Conservation (phyloP, 768 basidiomycete species). For the Suillus subalutaceus region DNA sequence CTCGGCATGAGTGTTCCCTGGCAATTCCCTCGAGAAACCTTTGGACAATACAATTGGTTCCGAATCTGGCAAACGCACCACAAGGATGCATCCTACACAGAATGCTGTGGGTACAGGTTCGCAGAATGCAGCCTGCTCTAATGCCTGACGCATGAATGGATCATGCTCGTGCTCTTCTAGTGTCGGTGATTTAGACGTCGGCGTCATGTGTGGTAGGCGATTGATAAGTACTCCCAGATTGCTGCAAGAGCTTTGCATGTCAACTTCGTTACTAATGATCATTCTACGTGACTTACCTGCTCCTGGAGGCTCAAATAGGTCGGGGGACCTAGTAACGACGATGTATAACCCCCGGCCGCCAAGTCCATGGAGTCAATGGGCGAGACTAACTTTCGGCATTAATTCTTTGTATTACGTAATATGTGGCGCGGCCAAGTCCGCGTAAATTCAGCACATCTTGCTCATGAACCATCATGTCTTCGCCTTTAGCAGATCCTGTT, state of each 20-base stretch:
- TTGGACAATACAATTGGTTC: conserved; percentile 64
- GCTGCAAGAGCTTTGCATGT: background rate
- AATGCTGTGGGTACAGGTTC: conserved; percentile 75
- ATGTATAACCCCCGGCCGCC: background rate
- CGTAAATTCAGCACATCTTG: conserved; percentile 17
- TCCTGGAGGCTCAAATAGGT: conserved; percentile 30
- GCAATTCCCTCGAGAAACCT: conserved; percentile 88
- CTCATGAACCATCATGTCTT: conserved; percentile 52
- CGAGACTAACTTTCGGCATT: background rate
- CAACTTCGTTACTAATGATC: background rate
- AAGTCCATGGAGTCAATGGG: too few relatives aligned
- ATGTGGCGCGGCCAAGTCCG: conserved; percentile 11
- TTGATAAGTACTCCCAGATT: background rate
- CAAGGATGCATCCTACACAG: conserved; percentile 88
- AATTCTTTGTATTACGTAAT: conserved; percentile 3
- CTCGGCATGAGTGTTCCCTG: conserved; percentile 97
- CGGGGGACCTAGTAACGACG: background rate
- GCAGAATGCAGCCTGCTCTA: conserved; percentile 74
- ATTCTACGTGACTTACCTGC: conserved; percentile 47
- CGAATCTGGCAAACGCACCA: conserved; percentile 45
- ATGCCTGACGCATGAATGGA: conserved; percentile 61
- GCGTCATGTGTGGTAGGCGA: background rate
- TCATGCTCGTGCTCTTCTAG: conserved; percentile 32
- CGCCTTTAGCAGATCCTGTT: conserved; percentile 44
- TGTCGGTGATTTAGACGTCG: background rate